These are phyloP conservation scores for Microthlaspi erraticum DNA, from an alignment of 345 rosid genomes.

Conservation along the genomic window DNA sequence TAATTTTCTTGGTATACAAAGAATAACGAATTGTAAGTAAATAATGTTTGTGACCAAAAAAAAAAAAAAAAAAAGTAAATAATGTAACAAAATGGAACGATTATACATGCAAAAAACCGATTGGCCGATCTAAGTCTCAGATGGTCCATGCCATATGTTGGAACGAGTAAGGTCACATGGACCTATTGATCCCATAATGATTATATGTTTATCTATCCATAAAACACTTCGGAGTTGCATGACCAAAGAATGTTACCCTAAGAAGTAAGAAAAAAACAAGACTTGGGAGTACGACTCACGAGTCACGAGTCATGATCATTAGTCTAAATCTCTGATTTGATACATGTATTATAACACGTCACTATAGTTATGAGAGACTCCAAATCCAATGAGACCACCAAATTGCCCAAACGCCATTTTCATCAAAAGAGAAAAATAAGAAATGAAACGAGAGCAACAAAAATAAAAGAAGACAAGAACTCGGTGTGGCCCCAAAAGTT, in stretches of 20 bases:
- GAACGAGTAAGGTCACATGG: background rate
- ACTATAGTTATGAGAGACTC: constrained; percentile 7
- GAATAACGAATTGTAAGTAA: no score
- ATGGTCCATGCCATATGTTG: background rate
- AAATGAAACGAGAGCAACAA: no score
- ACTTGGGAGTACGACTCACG: constrained; percentile 11
- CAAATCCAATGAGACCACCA: constrained; percentile 21
- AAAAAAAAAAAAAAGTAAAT: no score
- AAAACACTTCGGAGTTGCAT: background rate
- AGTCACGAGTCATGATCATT: background rate
- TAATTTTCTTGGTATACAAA: no score
- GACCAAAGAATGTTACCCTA: constrained; percentile 1
- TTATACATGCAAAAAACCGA: no score
- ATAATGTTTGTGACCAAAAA: no score
- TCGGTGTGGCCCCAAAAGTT: constrained; percentile 34
- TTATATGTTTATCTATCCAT: background rate
- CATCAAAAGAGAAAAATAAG: background rate
- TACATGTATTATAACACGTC: background rate
- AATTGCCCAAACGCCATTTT: constrained; percentile 22
- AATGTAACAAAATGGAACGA: no score
- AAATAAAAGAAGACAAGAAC: background rate
- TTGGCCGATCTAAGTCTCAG: background rate
- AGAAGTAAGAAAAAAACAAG: background rate
- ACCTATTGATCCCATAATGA: background rate
- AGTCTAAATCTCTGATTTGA: background rate